These are phyloP conservation scores for Dothistroma septosporum DNA, from an alignment of 2,329 filamentous ascomycete species.

Conservation along the genomic window DNA sequence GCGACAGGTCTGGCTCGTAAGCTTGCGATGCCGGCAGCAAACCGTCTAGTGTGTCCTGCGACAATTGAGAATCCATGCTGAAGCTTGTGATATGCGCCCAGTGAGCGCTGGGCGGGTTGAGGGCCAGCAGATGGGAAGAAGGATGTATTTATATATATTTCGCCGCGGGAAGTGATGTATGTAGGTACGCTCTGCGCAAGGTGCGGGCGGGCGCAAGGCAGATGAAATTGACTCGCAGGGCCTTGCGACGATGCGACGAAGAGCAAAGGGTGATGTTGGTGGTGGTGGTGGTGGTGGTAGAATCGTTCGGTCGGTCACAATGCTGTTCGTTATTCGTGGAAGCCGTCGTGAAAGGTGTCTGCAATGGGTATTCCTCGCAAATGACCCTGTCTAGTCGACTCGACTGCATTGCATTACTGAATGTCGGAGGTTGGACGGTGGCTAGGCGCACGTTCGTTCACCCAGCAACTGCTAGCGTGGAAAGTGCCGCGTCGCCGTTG, in stretches of 20 bases:
- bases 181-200: background rate
- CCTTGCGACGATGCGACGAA: background rate
- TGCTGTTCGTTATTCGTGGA: background rate
- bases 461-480: background rate
- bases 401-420: no score
- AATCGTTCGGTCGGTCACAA: background rate
- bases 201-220: background rate
- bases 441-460: background rate
- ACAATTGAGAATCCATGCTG: constrained; percentile 10
- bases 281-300: background rate
- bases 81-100: background rate
- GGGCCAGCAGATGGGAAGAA: background rate
- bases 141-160: background rate
- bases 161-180: background rate
- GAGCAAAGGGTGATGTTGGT: background rate
- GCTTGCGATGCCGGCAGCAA: constrained; percentile 21
- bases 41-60: constrained; percentile 12
- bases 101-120: background rate
- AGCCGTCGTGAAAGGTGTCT: background rate
- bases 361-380: background rate
- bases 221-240: background rate
- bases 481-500: background rate
- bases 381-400: background rate
- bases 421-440: no score
- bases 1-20: constrained; percentile 30